phyloP scores from a whole-genome alignment of 768 basidiomycete species.

The Royoungia palumana region DNA sequence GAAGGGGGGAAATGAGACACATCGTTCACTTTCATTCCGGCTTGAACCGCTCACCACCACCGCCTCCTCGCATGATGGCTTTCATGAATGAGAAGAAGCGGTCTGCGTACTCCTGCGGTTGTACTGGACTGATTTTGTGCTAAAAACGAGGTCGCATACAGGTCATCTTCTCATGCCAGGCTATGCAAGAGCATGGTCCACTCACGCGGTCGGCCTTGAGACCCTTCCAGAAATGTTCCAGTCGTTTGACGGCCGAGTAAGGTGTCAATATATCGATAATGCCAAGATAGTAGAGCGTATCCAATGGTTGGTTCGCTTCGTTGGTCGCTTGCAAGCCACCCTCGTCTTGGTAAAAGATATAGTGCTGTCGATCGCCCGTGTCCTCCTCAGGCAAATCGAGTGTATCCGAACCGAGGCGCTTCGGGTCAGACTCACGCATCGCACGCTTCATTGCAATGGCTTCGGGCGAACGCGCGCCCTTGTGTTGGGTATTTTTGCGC shows the following conservation, averaged over 20 bases:
- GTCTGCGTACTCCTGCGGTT: conserved; percentile 80
- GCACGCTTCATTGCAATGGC: conserved; percentile 84
- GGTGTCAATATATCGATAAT: conserved; percentile 97
- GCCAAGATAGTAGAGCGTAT: conserved; percentile 89
- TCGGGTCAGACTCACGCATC: conserved; percentile 78
- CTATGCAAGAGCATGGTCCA: conserved; percentile 11
- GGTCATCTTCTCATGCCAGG: conserved; percentile 8
- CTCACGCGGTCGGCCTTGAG: conserved; percentile 81
- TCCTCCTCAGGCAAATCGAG: conserved; percentile 62
- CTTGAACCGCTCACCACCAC: conserved; percentile 53
- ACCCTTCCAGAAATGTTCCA: conserved; percentile 93
- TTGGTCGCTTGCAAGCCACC: conserved; percentile 90
- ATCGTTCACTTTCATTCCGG: conserved; percentile 30
- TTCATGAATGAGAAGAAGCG: conserved; percentile 88
- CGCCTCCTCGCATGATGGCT: conserved; percentile 81
- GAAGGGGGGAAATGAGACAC: background rate
- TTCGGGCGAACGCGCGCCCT: conserved; percentile 59
- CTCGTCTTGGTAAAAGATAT: conserved; percentile 96
- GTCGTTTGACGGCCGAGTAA: conserved; percentile 69
- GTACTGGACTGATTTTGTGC: conserved; percentile 95
- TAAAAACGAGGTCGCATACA: conserved; percentile 29
- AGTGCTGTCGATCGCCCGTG: conserved; percentile 56
- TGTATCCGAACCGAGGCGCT: conserved; percentile 53
- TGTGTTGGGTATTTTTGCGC: conserved; percentile 56
- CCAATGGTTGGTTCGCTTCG: conserved; percentile 69